Conservation (phyloP, 1,284 basidiomycete genomes). For the Mrakiaceae sp. region DNA sequence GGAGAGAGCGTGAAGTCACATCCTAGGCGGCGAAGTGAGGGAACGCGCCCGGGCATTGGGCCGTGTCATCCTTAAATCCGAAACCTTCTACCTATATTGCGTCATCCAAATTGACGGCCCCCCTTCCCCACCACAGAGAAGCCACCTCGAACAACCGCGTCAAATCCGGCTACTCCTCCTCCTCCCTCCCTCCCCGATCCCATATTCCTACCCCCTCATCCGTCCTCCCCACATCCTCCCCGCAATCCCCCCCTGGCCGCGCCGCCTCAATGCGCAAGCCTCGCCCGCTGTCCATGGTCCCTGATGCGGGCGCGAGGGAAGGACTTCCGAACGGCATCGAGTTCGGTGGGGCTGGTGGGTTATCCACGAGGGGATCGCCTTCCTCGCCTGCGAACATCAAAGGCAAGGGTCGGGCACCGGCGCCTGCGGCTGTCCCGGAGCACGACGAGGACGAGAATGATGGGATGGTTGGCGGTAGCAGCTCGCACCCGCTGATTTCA, state of each 20-base stretch:
- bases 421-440: too few species aligned
- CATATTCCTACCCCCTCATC: background rate
- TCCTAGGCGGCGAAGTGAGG: too few species aligned
- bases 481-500: too few species aligned
- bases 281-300: background rate
- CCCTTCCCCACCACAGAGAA: background rate
- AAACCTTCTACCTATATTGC: background rate
- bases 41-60: background rate
- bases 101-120: background rate
- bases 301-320: slow-evolving; percentile 2
- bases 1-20: too few species aligned
- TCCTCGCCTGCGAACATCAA: too few species aligned
- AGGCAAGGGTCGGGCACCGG: too few species aligned
- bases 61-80: background rate
- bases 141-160: slow-evolving; percentile 16
- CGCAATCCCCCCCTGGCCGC: background rate
- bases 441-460: too few species aligned
- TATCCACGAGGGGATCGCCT: too few species aligned
- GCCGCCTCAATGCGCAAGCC: background rate
- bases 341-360: background rate
- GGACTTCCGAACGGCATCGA: slow-evolving; percentile 12
- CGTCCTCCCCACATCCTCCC: background rate
- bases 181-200: background rate
- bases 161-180: background rate
- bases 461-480: too few species aligned